Evolutionary conservation across 1,139 yeast genomes (phyloP).

Genomic region (Taphrina confusa): DNA sequence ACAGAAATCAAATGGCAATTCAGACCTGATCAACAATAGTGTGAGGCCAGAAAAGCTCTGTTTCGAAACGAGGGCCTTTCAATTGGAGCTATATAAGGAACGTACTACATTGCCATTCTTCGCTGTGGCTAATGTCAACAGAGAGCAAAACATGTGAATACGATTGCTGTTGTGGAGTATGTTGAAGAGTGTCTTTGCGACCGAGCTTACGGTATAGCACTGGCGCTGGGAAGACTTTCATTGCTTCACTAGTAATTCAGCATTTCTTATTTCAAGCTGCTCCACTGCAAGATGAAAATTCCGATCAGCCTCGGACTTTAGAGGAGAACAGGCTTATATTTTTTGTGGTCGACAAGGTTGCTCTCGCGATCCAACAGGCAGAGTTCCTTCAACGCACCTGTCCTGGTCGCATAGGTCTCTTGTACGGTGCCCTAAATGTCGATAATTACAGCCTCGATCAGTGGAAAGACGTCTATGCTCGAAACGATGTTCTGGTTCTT

Average conservation of each 20-base stretch:
- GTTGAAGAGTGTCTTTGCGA: background rate
- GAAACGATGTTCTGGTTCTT: conserved; percentile 36
- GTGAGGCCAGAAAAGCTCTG: background rate
- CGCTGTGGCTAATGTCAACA: no score
- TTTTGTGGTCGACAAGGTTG: conserved; percentile 38
- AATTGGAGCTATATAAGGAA: conserved; percentile 34
- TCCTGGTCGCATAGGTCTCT: conserved; percentile 26
- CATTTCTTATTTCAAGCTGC: background rate
- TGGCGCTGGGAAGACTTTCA: conserved; percentile 38
- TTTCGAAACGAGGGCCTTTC: conserved; percentile 33
- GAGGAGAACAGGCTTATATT: conserved; percentile 18
- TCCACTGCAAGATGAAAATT: background rate
- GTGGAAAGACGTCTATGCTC: conserved; percentile 35
- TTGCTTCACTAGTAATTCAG: conserved; percentile 35
- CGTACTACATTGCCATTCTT: no score
- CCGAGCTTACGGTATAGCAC: background rate
- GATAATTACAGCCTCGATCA: conserved; percentile 25
- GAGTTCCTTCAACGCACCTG: conserved; percentile 36
- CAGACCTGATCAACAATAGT: background rate
- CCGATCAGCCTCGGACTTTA: background rate
- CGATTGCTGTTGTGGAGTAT: conserved; percentile 37
- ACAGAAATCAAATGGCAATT: background rate
- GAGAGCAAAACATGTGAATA: conserved; percentile 29
- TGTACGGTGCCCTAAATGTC: conserved; percentile 36
- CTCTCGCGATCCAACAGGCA: conserved; percentile 38